Evolutionary conservation across 2,329 filamentous ascomycete species (phyloP).

Genomic region (Phyllosticta capitalensis): DNA sequence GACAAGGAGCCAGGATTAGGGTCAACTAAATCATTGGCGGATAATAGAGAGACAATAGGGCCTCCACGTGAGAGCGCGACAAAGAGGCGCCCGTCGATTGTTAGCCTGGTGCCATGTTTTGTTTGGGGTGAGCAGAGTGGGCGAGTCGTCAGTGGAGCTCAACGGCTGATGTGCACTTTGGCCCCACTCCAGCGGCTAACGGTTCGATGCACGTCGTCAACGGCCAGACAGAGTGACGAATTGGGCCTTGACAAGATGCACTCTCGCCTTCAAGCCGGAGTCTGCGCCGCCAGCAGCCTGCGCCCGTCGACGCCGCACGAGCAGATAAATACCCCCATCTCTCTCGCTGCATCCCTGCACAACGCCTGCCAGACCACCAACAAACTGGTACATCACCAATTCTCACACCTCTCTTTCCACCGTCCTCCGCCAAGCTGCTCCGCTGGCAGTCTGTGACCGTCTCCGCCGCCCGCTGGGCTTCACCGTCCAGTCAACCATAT

Average conservation of each 20-base stretch:
- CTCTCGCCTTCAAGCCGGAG: not conserved
- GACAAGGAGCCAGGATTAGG: not conserved
- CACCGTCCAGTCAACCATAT: not conserved
- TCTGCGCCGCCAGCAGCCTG: not conserved
- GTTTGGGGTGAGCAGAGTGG: not conserved
- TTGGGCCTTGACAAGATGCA: not conserved
- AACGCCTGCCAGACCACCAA: not conserved
- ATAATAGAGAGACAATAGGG: not conserved
- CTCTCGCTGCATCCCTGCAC: not conserved
- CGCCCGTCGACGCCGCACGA: not conserved
- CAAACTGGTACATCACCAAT: not conserved
- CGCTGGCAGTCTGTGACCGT: not conserved
- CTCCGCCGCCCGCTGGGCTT: not conserved
- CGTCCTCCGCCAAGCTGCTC: not conserved
- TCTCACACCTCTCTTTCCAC: not conserved
- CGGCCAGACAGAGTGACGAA: not conserved
- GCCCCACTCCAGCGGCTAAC: not conserved
- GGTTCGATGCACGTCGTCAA: not conserved
- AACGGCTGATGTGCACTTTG: not conserved
- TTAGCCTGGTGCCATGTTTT: too few relatives aligned
- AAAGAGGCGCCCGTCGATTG: not conserved
- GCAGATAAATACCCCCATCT: not conserved
- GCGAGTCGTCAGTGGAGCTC: not conserved
- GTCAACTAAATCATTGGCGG: not conserved
- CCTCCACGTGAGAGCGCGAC: constrained; percentile 6